Base-by-base conservation (phyloP, 257 asterid genomes). In the Marsdenia floribunda region DNA sequence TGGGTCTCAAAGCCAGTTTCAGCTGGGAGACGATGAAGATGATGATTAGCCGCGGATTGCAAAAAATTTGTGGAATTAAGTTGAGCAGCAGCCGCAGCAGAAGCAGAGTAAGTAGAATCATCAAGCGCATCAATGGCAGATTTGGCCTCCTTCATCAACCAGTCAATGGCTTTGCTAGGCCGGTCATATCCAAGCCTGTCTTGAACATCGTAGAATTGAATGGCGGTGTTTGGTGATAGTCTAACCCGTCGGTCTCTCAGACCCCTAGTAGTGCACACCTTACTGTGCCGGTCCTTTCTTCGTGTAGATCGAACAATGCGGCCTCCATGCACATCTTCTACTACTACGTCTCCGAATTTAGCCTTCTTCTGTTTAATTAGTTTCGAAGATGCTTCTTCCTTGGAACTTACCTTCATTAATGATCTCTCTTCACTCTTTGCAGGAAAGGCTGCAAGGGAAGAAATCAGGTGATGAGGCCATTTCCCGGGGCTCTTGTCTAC, bases 111-210 rank as follows among this genome's bases (percentile, higher is more conserved):
- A 47, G 12, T 16, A 50, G 69, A 68, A 47, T 68, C 60, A 35
- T 61, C 68, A 13, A 77, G 81, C 5, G 78, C 81, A 68, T 81
- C 84, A 42, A 81, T 81, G 54, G 84, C 79, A 47, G 78, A 75
- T 16, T 89, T 88, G 1, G 97, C 97, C 33, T 87, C 96, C 72
- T 87, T 89, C 26, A 93, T 83, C 76, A 93, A 85, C 98, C 98
- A 93, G 81, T 93, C 98, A 68, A 93, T 90, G 76, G 97, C 98
- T 86, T 93, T 90, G 80, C 96, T 91, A 24, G 97, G 98, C 86
- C 90, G 96, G 80, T 93, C 96, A 77, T 74, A 85, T 6, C 98
- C 97, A 55, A 93, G 83, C 1, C 98, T 85, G 22, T 93, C 98
- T 77, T 89, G 98, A 37, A 93, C 82, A 80, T 93, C 97, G 35